Percentiles rank a stretch among this genome's conserved stretches.
These are phyloP conservation scores for Silene vulgaris DNA, from an alignment of 179 eudicot genomes.

Conservation along the genomic window DNA sequence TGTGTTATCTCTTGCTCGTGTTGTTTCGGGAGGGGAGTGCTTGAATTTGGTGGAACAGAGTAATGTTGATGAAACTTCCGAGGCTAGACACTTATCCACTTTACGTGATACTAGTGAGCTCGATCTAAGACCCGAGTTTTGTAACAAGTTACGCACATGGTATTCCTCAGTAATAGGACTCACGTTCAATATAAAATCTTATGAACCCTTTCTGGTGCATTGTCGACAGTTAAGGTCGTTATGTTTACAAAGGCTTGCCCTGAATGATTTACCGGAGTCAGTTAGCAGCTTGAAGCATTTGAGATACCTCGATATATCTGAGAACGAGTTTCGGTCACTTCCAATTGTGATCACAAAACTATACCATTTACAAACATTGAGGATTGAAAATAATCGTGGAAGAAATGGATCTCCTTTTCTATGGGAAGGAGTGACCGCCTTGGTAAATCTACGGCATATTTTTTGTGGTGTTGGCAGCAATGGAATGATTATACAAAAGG, in stretches of 20 bases:
- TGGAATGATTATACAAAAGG: background rate
- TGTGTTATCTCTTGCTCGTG: slow-evolving; percentile 21
- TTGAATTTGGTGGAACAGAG: background rate
- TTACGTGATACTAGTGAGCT: background rate
- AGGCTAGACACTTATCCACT: slow-evolving; percentile 7
- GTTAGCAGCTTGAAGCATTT: slow-evolving; percentile 24
- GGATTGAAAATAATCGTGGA: background rate
- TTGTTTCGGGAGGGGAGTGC: slow-evolving; percentile 13
- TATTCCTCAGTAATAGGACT: background rate
- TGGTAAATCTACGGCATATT: slow-evolving; percentile 16
- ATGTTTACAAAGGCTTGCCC: background rate
- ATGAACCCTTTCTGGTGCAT: background rate
- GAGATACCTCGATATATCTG: slow-evolving; percentile 16
- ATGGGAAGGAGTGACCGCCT: background rate
- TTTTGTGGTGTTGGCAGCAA: background rate
- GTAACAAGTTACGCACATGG: slow-evolving; percentile 10
- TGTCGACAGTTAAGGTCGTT: slow-evolving; percentile 12
- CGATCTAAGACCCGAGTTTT: background rate
- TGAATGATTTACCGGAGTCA: slow-evolving; percentile 17
- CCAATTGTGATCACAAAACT: slow-evolving; percentile 20
- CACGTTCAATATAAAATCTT: background rate
- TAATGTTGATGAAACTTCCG: background rate
- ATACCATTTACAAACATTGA: slow-evolving; percentile 25
- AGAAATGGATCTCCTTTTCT: background rate
- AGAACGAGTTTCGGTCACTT: background rate